Percentiles rank a stretch among this genome's conserved stretches.
These are phyloP conservation scores for Haemoproteus tartakovskyi DNA, from an alignment of 169 alveolate genomes.

Conservation along the genomic window DNA sequence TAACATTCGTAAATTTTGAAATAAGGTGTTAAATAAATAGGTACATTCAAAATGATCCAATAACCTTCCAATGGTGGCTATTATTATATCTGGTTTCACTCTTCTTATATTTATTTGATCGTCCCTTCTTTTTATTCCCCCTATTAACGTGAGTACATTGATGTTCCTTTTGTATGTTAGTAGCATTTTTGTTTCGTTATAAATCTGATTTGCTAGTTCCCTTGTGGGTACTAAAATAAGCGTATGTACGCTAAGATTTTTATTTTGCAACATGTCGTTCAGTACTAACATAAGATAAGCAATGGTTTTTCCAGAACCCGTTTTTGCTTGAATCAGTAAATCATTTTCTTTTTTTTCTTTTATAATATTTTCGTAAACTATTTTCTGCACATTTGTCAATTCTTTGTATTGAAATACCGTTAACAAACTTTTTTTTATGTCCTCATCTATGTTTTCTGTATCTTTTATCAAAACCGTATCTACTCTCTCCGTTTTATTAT, in stretches of 20 bases:
- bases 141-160: slow-evolving; percentile 89
- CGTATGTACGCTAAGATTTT: slow-evolving; percentile 85
- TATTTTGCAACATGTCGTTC: slow-evolving; percentile 83
- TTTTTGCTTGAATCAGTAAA: slow-evolving; percentile 92
- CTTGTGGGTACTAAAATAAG: slow-evolving; percentile 93
- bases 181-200: slow-evolving; percentile 83
- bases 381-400: slow-evolving; percentile 62
- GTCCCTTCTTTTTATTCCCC: slow-evolving; percentile 88
- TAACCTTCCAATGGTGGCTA: slow-evolving; percentile 94
- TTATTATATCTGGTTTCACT: slow-evolving; percentile 90
- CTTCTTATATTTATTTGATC: slow-evolving; percentile 88
- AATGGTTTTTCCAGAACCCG: slow-evolving; percentile 94
- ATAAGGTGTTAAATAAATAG: slow-evolving; percentile 85
- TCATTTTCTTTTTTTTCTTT: slow-evolving; percentile 53
- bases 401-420: slow-evolving; percentile 47
- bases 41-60: slow-evolving; percentile 92
- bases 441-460: slow-evolving; percentile 31
- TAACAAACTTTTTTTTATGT: slow-evolving; percentile 26
- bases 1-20: slow-evolving; percentile 84
- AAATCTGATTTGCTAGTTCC: slow-evolving; percentile 91
- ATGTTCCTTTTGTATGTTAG: slow-evolving; percentile 87
- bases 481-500: background rate
- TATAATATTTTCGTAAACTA: slow-evolving; percentile 44
- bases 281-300: slow-evolving; percentile 88
- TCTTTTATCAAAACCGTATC: slow-evolving; percentile 7